Evolutionary conservation across 129 eudicot genomes (phyloP).

Genomic region (sunflower (Helianthus annuus)): HanXRQr2.0-SUNRISE NC_035437.2:63337406-63337905

Average conservation of each 20-base stretch:
- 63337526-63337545: conserved; percentile 47
- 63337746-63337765: conserved; percentile 49
- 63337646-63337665: neutral
- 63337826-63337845: conserved; percentile 31
- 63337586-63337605: conserved; percentile 45
- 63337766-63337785: conserved; percentile 51
- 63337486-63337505: conserved; percentile 49
- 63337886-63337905: neutral
- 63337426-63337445: conserved; percentile 50
- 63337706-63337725: neutral
- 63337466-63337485: conserved; percentile 50
- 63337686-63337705: neutral
- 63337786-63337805: conserved; percentile 51
- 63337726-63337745: conserved; percentile 53
- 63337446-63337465: conserved; percentile 54
- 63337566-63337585: conserved; percentile 48
- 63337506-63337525: conserved; percentile 41
- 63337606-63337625: conserved; percentile 38
- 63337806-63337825: conserved; percentile 55
- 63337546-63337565: conserved; percentile 45
- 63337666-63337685: neutral
- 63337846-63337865: neutral
- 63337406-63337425: conserved; percentile 50
- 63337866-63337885: neutral
- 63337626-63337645: neutral